phyloP scores from a whole-genome alignment of 2,329 filamentous ascomycete genomes.

The Botrytis tulipae region DNA sequence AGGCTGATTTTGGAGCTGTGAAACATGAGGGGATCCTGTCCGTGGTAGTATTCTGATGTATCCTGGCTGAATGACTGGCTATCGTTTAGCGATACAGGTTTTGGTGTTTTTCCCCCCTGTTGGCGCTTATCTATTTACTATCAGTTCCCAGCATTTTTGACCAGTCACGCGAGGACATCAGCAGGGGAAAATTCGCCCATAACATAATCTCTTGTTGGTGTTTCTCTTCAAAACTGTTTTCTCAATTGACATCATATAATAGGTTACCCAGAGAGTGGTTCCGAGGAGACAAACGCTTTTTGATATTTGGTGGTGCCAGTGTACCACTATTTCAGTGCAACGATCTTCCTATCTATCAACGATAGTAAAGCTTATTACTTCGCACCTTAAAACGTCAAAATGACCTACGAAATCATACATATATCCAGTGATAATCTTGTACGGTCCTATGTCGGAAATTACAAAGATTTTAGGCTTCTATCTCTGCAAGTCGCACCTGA shows the following conservation, averaged over 20 bases:
- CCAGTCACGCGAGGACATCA: constrained; percentile 18
- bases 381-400: constrained; percentile 12
- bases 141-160: background rate
- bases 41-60: background rate
- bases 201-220: background rate
- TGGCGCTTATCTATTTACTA: constrained; percentile 16
- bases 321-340: constrained; percentile 1
- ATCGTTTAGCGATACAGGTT: constrained; percentile 6
- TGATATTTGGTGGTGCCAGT: background rate
- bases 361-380: background rate
- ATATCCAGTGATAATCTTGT: constrained; percentile 30
- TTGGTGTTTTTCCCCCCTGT: constrained; percentile 5
- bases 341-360: background rate
- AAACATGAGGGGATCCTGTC: constrained; percentile 11
- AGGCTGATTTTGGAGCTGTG: constrained; percentile 17
- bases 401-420: constrained; percentile 34
- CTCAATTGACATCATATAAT: background rate
- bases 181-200: background rate
- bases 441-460: constrained; percentile 26
- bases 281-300: background rate
- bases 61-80: constrained; percentile 17
- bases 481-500: constrained; percentile 32
- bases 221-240: background rate
- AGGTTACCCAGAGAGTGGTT: constrained; percentile 3
- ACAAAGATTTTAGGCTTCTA: constrained; percentile 34